These are phyloP conservation scores for Cunninghamia lanceolata DNA, from an alignment of 75 land plant species.

Conservation along the genomic window DNA sequence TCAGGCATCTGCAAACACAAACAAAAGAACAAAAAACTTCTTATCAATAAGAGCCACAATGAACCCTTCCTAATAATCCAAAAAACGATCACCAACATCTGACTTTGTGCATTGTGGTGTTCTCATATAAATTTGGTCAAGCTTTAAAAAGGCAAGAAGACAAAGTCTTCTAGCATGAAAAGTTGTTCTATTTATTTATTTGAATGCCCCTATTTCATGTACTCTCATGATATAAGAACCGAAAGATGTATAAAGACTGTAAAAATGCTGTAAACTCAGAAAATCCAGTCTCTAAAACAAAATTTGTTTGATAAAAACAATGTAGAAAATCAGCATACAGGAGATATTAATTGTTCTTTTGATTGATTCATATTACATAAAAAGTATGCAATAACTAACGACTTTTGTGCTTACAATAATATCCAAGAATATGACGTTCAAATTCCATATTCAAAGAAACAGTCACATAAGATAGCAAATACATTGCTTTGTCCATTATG, in stretches of 20 bases:
- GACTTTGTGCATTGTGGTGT: background rate
- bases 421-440: background rate
- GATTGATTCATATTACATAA: background rate
- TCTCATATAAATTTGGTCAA: background rate
- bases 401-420: background rate
- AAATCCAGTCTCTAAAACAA: background rate
- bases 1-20: slow-evolving; percentile 85
- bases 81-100: background rate
- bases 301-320: background rate
- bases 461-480: background rate
- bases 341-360: background rate
- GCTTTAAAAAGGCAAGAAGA: slow-evolving; percentile 1
- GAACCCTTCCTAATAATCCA: background rate
- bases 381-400: background rate
- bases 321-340: background rate
- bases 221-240: background rate
- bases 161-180: background rate
- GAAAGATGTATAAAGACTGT: background rate
- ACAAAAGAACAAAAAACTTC: background rate
- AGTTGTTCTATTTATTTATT: background rate
- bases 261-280: background rate
- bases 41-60: background rate
- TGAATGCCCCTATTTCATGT: background rate
- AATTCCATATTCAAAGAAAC: background rate
- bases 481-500: background rate